A percentile compares a stretch with the other conserved stretches of the same genome.
These are phyloP conservation scores for Torrubiella hemipterigena DNA, from an alignment of 2,329 filamentous ascomycete genomes.

Conservation along the genomic window DNA sequence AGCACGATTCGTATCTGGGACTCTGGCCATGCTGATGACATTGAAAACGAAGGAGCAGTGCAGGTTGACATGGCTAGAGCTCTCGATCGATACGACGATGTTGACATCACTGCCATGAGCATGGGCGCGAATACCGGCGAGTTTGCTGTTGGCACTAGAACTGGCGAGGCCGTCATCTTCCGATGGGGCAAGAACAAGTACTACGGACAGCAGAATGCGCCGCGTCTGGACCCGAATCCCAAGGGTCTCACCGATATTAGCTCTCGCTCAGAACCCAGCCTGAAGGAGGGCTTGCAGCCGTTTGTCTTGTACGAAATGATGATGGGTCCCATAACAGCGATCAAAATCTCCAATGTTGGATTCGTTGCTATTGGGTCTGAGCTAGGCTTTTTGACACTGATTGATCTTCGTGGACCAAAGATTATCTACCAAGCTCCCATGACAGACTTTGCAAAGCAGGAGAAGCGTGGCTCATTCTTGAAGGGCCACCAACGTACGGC, in stretches of 20 bases:
- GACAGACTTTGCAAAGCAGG: conserved; percentile 61
- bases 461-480: conserved; percentile 64
- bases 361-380: conserved; percentile 85
- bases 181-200: conserved; percentile 75
- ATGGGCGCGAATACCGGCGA: conserved; percentile 75
- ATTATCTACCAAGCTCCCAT: conserved; percentile 69
- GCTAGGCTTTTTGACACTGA: conserved; percentile 64
- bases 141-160: conserved; percentile 66
- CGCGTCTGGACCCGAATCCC: conserved; percentile 43
- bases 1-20: conserved; percentile 91
- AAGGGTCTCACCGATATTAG: conserved; percentile 66
- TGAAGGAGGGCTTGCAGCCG: conserved; percentile 75
- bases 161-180: conserved; percentile 79
- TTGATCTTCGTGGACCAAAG: conserved; percentile 78
- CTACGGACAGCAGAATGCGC: conserved; percentile 47
- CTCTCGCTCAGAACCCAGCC: conserved; percentile 53
- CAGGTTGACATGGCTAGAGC: conserved; percentile 82
- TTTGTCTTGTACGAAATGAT: conserved; percentile 72
- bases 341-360: conserved; percentile 83
- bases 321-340: conserved; percentile 65
- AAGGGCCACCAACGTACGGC: conserved; percentile 22
- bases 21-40: conserved; percentile 78
- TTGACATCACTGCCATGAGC: conserved; percentile 69
- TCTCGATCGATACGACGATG: conserved; percentile 62
- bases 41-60: conserved; percentile 72